Percentiles rank a stretch among this genome's conserved stretches.
Conservation (phyloP, 345 rosid genomes). For the Erysimum cheiranthoides region DNA sequence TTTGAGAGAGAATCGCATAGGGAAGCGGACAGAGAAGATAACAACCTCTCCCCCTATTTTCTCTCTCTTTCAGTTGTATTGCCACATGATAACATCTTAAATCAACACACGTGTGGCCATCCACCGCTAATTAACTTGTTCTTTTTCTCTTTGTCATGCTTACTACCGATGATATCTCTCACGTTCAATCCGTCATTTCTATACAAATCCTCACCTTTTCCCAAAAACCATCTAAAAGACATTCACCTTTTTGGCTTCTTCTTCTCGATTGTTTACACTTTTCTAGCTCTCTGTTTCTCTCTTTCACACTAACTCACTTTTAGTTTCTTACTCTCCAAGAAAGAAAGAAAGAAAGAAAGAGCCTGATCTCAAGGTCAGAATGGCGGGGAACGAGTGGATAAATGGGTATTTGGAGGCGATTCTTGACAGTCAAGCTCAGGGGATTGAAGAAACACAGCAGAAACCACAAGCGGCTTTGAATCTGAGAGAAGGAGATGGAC, state of each 20-base stretch:
- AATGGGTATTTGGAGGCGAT: constrained; percentile 97
- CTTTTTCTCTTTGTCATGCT: constrained; percentile 14
- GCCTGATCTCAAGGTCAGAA: constrained; percentile 15
- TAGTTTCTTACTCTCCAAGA: constrained; percentile 32
- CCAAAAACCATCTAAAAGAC: background rate
- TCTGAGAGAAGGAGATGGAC: constrained; percentile 60
- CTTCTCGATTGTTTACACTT: constrained; percentile 2
- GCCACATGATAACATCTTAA: constrained; percentile 10
- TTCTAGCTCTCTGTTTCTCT: constrained; percentile 6
- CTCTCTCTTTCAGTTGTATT: constrained; percentile 23
- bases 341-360: constrained; percentile 25
- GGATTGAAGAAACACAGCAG: constrained; percentile 63
- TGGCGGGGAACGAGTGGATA: constrained; percentile 99
- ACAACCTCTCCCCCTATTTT: constrained; percentile 19
- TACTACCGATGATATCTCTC: constrained; percentile 18
- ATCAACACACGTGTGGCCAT: constrained; percentile 28
- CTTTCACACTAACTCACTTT: constrained; percentile 11
- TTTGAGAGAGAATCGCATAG: constrained; percentile 49
- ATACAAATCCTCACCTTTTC: constrained; percentile 12
- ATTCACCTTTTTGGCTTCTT: background rate
- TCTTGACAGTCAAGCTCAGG: constrained; percentile 71
- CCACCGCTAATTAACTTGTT: constrained; percentile 5
- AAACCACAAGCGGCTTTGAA: constrained; percentile 45
- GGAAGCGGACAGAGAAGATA: constrained; percentile 68
- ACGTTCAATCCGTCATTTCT: constrained; percentile 40